A percentile compares a stretch with the other conserved stretches of the same genome.
Conservation (phyloP, 106 monocot species). For the Dactylorhiza incarnata region DNA sequence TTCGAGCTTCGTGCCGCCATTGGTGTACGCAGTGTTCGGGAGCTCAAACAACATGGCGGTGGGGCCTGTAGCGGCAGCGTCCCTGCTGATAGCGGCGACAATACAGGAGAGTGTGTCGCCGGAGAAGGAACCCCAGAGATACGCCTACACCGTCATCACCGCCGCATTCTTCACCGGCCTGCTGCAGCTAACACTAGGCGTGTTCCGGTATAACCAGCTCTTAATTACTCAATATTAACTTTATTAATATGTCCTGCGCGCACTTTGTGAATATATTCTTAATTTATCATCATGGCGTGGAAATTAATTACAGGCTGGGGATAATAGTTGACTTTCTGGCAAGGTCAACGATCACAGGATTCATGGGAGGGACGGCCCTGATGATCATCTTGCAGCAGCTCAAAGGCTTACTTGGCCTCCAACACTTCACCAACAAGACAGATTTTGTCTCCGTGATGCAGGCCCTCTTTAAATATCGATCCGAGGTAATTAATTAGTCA, state of each 20-base stretch:
- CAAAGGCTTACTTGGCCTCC: slow-evolving; percentile 3
- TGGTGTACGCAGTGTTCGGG: slow-evolving; percentile 7
- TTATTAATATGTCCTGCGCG: not conserved
- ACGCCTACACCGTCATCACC: not conserved
- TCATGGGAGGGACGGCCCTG: slow-evolving; percentile 11
- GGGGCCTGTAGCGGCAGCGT: slow-evolving; percentile 5
- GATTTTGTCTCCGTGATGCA: not conserved
- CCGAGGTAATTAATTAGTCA: not conserved
- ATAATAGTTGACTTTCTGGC: slow-evolving; percentile 6
- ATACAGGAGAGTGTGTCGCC: slow-evolving; percentile 1
- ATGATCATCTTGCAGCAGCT: slow-evolving; percentile 7
- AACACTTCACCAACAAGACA: slow-evolving; percentile 1
- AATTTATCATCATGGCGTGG: not conserved
- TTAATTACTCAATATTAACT: not conserved
- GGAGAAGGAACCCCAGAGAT: slow-evolving; percentile 2
- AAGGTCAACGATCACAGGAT: slow-evolving; percentile 4
- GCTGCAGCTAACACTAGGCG: not conserved
- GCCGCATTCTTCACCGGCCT: slow-evolving; percentile 6
- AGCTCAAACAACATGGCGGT: slow-evolving; percentile 8
- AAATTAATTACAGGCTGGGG: not conserved
- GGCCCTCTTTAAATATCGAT: not conserved
- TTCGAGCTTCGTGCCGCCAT: slow-evolving; percentile 7
- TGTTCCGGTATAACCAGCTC: not conserved
- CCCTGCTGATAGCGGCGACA: slow-evolving; percentile 2
- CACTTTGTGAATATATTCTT: not conserved